A percentile compares a stretch with the other conserved stretches of the same genome.
Evolutionary conservation across 345 rosid genomes (phyloP).

Genomic region (Clarkia xantiana): DNA sequence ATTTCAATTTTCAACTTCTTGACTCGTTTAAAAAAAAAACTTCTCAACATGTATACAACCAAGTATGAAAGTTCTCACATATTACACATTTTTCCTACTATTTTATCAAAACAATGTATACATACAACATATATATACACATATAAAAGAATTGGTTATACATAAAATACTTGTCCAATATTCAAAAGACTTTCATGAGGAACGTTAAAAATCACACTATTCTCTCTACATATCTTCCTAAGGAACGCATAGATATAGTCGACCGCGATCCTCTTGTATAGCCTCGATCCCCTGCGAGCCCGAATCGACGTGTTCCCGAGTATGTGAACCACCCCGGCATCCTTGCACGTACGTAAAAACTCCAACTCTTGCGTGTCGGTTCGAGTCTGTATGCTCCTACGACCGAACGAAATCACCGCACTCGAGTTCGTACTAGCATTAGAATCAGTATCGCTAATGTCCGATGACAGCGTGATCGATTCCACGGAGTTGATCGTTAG

Average conservation of each 20-base stretch:
- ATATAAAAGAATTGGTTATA: too few species aligned
- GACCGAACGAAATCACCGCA: not conserved
- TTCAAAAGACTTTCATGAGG: constrained; percentile 19
- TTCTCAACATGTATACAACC: too few species aligned
- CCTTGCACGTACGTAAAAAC: constrained; percentile 11
- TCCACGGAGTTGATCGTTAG: not conserved
- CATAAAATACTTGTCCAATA: constrained; percentile 16
- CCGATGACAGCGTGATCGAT: constrained; percentile 1
- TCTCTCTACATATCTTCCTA: constrained; percentile 15
- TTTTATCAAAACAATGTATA: too few species aligned
- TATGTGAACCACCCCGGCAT: constrained; percentile 19
- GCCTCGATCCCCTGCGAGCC: constrained; percentile 14
- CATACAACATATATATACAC: too few species aligned
- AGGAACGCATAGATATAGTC: constrained; percentile 18
- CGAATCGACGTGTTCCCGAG: constrained; percentile 12
- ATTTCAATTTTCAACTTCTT: too few species aligned
- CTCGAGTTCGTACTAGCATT: not conserved
- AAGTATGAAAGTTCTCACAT: too few species aligned
- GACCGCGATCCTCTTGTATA: constrained; percentile 11
- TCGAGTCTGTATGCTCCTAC: constrained; percentile 3
- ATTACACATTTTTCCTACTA: too few species aligned
- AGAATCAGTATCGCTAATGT: not conserved
- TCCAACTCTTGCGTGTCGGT: constrained; percentile 10
- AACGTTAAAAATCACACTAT: constrained; percentile 11
- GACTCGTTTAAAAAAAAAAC: too few species aligned